A percentile compares a stretch with the other conserved stretches of the same genome.
phyloP scores from a whole-genome alignment of 192 early-diverging fungal species.

The Pilobolus umbonatus region DNA sequence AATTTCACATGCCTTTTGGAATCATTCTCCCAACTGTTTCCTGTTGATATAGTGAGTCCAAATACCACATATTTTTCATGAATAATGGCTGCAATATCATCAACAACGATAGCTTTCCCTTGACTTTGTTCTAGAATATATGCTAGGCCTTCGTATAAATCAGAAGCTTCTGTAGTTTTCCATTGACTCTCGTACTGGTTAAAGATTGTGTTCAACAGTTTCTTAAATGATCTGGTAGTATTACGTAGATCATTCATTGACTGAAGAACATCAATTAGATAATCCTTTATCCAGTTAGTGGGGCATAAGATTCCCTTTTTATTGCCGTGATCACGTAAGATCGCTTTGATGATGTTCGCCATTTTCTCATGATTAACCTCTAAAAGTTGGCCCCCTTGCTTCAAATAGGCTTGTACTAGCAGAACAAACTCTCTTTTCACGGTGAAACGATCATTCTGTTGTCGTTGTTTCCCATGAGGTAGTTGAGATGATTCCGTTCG shows the following conservation, averaged over 20 bases:
- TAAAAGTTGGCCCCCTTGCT: conserved; percentile 39
- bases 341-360: conserved; percentile 37
- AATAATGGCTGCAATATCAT: conserved; percentile 33
- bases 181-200: conserved; percentile 32
- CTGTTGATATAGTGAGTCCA: conserved; percentile 32
- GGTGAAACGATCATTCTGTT: conserved; percentile 51
- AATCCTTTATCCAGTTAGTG: conserved; percentile 46
- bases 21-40: conserved; percentile 39
- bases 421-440: conserved; percentile 52
- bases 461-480: conserved; percentile 49
- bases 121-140: conserved; percentile 32
- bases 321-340: conserved; percentile 43
- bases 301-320: conserved; percentile 31
- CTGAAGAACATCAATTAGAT: conserved; percentile 36
- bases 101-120: conserved; percentile 24
- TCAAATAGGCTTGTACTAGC: conserved; percentile 40
- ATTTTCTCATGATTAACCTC: conserved; percentile 44
- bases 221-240: conserved; percentile 21
- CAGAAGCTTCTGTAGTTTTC: conserved; percentile 44
- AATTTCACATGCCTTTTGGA: conserved; percentile 29
- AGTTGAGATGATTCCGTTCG: conserved; percentile 19
- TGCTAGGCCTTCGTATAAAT: conserved; percentile 39
- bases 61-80: conserved; percentile 39
- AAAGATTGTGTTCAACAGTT: conserved; percentile 27
- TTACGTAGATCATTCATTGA: conserved; percentile 21